These are phyloP conservation scores for Ophiostoma sp. DNA, from an alignment of 2,329 filamentous ascomycete species.

Conservation along the genomic window DNA sequence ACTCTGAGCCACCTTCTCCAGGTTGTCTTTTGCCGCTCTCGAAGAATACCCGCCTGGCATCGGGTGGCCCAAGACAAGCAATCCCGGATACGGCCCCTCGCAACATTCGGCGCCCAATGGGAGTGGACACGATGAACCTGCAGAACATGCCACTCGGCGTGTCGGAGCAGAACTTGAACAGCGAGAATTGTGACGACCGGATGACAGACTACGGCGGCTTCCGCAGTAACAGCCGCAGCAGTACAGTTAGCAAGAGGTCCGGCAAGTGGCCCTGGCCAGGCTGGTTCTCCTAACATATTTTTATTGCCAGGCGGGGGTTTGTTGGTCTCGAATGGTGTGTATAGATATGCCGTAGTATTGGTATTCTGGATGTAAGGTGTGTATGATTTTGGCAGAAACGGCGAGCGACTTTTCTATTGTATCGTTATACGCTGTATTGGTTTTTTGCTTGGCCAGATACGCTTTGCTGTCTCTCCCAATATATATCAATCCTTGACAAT, in stretches of 20 bases:
- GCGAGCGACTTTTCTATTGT: background rate
- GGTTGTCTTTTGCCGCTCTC: slow-evolving; percentile 25
- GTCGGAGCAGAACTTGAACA: slow-evolving; percentile 20
- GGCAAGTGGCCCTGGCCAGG: slow-evolving; percentile 33
- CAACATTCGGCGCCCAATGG: slow-evolving; percentile 24
- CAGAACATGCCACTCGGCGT: slow-evolving; percentile 21
- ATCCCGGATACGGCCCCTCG: slow-evolving; percentile 23
- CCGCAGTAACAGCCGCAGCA: slow-evolving; percentile 28
- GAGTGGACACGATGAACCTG: slow-evolving; percentile 29
- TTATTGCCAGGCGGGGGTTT: background rate
- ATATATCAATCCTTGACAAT: background rate
- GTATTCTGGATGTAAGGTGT: background rate
- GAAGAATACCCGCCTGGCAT: slow-evolving; percentile 6
- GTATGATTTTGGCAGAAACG: background rate
- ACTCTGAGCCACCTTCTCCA: slow-evolving; percentile 13
- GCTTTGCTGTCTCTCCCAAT: background rate
- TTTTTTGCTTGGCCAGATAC: background rate
- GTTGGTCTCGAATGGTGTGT: background rate
- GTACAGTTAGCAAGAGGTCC: slow-evolving; percentile 29
- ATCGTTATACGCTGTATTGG: background rate
- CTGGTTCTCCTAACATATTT: slow-evolving; percentile 29
- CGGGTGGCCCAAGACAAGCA: slow-evolving; percentile 16
- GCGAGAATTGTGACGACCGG: slow-evolving; percentile 20
- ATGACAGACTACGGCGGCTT: background rate
- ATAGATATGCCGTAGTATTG: background rate